Conservation (phyloP, 306 rosid genomes). For the Prunus mira region DNA sequence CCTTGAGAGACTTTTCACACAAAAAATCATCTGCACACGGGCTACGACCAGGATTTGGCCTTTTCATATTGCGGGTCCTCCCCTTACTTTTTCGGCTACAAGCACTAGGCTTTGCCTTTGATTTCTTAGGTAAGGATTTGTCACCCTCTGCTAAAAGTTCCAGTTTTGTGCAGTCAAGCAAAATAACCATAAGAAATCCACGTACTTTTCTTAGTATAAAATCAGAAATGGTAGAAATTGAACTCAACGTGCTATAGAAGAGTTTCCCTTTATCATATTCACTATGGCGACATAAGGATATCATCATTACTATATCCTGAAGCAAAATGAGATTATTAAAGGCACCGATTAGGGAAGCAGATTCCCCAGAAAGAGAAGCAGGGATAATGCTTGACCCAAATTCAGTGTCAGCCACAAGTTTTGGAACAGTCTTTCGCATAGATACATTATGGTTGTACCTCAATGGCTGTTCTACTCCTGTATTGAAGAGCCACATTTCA, state of each 20-base stretch:
- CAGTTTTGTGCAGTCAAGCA: constrained; percentile 84
- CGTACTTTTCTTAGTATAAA: constrained; percentile 72
- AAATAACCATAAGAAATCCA: constrained; percentile 81
- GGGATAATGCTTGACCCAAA: constrained; percentile 59
- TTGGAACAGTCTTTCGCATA: constrained; percentile 34
- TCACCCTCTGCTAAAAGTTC: constrained; percentile 68
- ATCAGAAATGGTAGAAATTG: constrained; percentile 79
- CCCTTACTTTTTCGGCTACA: constrained; percentile 78
- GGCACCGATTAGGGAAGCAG: constrained; percentile 48
- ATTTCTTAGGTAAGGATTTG: constrained; percentile 50
- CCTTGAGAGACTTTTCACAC: constrained; percentile 43
- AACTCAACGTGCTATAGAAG: constrained; percentile 76
- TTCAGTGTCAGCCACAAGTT: constrained; percentile 42
- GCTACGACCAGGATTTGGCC: constrained; percentile 44
- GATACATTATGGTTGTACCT: constrained; percentile 38
- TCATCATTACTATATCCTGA: constrained; percentile 56
- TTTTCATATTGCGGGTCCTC: constrained; percentile 49
- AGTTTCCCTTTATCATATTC: constrained; percentile 57
- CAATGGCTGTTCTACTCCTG: constrained; percentile 40
- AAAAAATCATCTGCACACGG: constrained; percentile 32
- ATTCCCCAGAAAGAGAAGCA: constrained; percentile 49
- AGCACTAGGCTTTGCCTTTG: constrained; percentile 59
- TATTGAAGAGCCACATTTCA: constrained; percentile 64
- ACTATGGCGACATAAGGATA: constrained; percentile 39
- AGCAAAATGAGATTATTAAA: constrained; percentile 65